Base-by-base conservation (phyloP, 2,329 filamentous ascomycete species). In the Aspergillus sp. region DNA sequence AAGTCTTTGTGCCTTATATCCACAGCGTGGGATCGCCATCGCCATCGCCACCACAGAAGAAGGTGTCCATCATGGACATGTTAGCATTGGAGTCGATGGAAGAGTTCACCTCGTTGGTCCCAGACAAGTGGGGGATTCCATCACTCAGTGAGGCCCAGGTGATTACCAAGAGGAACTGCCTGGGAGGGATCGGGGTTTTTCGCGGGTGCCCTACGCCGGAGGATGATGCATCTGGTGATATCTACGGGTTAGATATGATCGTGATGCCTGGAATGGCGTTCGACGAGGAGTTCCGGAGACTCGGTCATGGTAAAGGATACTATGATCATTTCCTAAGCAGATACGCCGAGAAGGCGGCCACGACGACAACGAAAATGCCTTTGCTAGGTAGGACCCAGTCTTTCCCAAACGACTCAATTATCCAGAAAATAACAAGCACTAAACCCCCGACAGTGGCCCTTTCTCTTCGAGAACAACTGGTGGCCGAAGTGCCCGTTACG, bases 291-390 rank as follows among this genome's bases (percentile, higher is more conserved):
- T 81, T 94, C 55, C 83, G 87, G 60, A 83, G 94, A 62, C 81
- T 97, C 17, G 94, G 94, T 38, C 94, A 99, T 72, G 94, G 94
- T 52, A 96, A 91, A 72, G 94, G 94, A 29, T 99, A 96, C 76
- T 99, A 99, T 78, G 94, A 99, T 76, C 88, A 86, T 71, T 99
- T 96, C 72, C 76, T 99, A 67, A 84, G 87, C 65, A 84, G 87
- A 61, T 96, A 92, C 81, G 70, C 80, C 71, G 71, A 72, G 59
- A 65, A 64, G 70, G 71, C 63, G 43, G 64, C 56, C 58, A 61
- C 64, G 64, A 59, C 58, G 52, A 64, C 59, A 58, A 55, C 63
- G 45, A 71, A 70, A 59, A 82, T 81, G 75, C 82, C 81, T 61
- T 79, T 81, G 75, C 79, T 85, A 62, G 81, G 83, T 86, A 74